Percentiles rank a stretch among this genome's conserved stretches.
Conservation (phyloP, 2,329 filamentous ascomycete species). For the Aspergillus pseudoterreus region DNA sequence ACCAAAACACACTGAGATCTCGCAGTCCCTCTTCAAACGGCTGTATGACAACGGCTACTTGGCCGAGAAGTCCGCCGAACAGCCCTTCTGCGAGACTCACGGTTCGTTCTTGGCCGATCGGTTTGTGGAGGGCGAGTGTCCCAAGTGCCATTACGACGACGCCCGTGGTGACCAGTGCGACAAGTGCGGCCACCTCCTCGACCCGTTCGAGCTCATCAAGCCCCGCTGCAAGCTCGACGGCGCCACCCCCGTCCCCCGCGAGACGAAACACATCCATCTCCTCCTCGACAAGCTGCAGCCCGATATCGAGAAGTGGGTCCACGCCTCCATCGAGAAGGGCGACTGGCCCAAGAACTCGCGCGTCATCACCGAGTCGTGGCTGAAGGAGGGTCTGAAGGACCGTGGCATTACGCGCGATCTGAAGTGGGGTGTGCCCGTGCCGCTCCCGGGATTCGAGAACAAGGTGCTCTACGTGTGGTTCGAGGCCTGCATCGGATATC, state of each 20-base stretch:
- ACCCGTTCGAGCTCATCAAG: conserved; percentile 73
- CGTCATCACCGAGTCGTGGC: conserved; percentile 45
- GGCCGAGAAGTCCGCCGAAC: conserved; percentile 79
- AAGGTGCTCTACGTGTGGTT: conserved; percentile 95
- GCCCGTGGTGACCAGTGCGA: conserved; percentile 73
- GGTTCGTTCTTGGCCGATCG: conserved; percentile 73
- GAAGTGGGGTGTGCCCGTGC: conserved; percentile 74
- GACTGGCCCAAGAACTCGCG: conserved; percentile 44
- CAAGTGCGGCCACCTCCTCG: conserved; percentile 68
- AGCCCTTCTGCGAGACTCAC: conserved; percentile 77
- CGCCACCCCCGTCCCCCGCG: conserved; percentile 70
- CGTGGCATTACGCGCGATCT: conserved; percentile 90
- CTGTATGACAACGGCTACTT: conserved; percentile 86
- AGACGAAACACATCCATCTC: conserved; percentile 91
- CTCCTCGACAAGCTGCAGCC: conserved; percentile 77
- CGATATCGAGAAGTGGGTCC: conserved; percentile 73
- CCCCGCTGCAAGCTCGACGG: conserved; percentile 90
- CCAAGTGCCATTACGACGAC: conserved; percentile 58
- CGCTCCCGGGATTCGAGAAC: conserved; percentile 60
- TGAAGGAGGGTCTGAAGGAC: conserved; percentile 74
- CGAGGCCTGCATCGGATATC: conserved; percentile 88
- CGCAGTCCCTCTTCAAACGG: conserved; percentile 83
- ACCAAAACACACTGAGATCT: conserved; percentile 82
- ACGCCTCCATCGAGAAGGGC: conserved; percentile 68
- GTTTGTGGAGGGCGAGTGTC: conserved; percentile 51